Base-by-base conservation (phyloP, 345 rosid species). In the Ricinus communis region DNA sequence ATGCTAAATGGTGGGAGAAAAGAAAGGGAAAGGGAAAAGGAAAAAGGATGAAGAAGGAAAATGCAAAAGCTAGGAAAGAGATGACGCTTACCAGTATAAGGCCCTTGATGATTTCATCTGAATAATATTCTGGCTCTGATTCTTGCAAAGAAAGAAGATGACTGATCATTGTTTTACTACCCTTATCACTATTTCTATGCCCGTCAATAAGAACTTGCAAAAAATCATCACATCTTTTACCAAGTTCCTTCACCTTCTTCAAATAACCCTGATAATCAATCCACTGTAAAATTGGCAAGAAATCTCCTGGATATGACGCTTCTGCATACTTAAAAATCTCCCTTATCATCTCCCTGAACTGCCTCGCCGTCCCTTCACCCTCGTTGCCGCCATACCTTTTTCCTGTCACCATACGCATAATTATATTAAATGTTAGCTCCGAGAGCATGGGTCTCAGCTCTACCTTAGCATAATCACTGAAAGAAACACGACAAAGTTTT, bases 221-320 rank as follows among this genome's bases (percentile, higher is more conserved):
- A 24, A 64, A 15, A 5, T 15, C 13, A 46, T 64, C 54, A 46
- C 54, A 8, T 43, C 14, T 46, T 27, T 25, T 46, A 45, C 36
- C 38, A 46, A 46, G 22, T 47, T 8, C 54, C 40, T 47, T 64
- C 22, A 45, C 38, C 46, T 27, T 64, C 24, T 64, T 64, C 12
- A 30, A 1, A 46, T 27, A 45, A 24, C 55, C 68, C 18, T 64
- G 19, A 46, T 46, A 28, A 47, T 64, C 68, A 47, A 64, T 27
- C 68, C 68, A 27, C 40, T 25, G 24, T 30, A 64, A 46, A 28
- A 64, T 12, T 27, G 55, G 68, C 68, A 64, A 46, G 7, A 46
- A 64, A 47, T 45, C 54, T 25, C 68, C 68, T 0, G 56, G 27
- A 30, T 65, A 65, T 3, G 69, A 65, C 14, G 21, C 69, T 12